A percentile compares a stretch with the other conserved stretches of the same genome.
Evolutionary conservation across 805 yeast species (phyloP).

Genomic region (Candida sakaeoensis): DNA sequence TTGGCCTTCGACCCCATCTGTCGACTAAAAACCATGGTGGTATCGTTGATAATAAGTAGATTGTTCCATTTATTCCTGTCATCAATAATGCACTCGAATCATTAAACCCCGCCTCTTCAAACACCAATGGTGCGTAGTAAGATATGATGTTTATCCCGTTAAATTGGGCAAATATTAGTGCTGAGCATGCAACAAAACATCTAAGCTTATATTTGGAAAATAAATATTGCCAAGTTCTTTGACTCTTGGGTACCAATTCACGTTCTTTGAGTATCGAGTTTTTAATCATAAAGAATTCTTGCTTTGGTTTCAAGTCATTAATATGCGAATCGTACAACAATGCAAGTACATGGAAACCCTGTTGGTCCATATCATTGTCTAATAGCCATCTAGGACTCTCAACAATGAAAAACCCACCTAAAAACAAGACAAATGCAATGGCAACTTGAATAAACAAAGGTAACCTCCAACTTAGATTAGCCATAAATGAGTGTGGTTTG

Average conservation of each 20-base stretch:
- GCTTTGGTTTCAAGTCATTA: constrained; percentile 26
- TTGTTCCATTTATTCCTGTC: constrained; percentile 42
- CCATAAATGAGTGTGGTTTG: constrained; percentile 33
- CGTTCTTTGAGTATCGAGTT: constrained; percentile 40
- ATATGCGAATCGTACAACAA: constrained; percentile 26
- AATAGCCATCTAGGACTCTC: constrained; percentile 91
- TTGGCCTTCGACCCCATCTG: constrained; percentile 44
- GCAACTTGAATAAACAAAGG: constrained; percentile 75
- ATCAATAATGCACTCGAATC: constrained; percentile 39
- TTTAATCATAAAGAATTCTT: constrained; percentile 47
- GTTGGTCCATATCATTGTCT: constrained; percentile 69
- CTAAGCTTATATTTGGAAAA: constrained; percentile 34
- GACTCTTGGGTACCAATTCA: constrained; percentile 32
- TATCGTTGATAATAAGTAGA: constrained; percentile 37
- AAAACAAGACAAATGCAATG: constrained; percentile 62
- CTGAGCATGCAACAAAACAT: constrained; percentile 38
- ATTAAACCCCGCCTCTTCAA: constrained; percentile 44
- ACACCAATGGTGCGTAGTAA: constrained; percentile 57
- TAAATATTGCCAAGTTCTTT: constrained; percentile 41
- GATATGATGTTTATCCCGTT: constrained; percentile 57
- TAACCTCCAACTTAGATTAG: constrained; percentile 64
- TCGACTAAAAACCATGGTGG: constrained; percentile 47
- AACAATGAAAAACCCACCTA: constrained; percentile 76
- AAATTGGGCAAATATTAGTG: constrained; percentile 43
- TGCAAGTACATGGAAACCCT: constrained; percentile 39